phyloP scores from a whole-genome alignment of 371 early-diverging fungal species.

The Lichtheimia hyalospora region DNA sequence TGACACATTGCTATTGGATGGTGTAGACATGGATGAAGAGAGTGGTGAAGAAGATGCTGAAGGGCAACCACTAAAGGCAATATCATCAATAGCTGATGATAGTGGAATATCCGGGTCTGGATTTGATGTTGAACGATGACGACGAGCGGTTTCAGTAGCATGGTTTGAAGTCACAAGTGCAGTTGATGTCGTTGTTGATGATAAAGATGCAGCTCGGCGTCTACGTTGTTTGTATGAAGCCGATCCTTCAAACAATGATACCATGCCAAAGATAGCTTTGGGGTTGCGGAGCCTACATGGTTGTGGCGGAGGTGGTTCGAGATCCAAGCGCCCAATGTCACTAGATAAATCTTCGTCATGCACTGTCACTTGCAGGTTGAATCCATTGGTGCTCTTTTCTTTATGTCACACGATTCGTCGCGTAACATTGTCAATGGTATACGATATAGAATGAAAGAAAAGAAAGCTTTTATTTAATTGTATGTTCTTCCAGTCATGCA shows the following conservation, averaged over 20 bases:
- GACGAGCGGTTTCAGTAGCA: not conserved
- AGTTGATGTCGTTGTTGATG: conserved; percentile 1
- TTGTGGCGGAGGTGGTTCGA: no score
- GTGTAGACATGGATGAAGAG: not conserved
- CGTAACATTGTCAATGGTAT: no score
- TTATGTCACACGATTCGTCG: no score
- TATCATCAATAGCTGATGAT: not conserved
- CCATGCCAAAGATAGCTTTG: conserved; percentile 49
- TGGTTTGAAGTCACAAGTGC: conserved; percentile 3
- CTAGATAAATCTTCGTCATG: no score
- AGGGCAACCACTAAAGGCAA: not conserved
- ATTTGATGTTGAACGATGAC: conserved; percentile 10
- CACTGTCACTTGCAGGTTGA: no score
- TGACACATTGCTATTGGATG: not conserved
- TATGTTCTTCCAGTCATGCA: no score
- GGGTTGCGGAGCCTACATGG: no score
- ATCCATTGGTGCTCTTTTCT: no score
- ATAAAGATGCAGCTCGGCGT: conserved; percentile 44
- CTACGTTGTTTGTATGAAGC: conserved; percentile 74
- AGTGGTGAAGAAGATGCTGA: not conserved
- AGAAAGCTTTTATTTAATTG: no score
- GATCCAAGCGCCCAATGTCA: no score
- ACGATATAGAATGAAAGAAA: no score
- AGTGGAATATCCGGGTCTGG: not conserved
- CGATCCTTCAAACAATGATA: conserved; percentile 69